A percentile compares a stretch with the other conserved stretches of the same genome.
Evolutionary conservation across 805 yeast species (phyloP).

Genomic region (Saturnispora sanitii): DNA sequence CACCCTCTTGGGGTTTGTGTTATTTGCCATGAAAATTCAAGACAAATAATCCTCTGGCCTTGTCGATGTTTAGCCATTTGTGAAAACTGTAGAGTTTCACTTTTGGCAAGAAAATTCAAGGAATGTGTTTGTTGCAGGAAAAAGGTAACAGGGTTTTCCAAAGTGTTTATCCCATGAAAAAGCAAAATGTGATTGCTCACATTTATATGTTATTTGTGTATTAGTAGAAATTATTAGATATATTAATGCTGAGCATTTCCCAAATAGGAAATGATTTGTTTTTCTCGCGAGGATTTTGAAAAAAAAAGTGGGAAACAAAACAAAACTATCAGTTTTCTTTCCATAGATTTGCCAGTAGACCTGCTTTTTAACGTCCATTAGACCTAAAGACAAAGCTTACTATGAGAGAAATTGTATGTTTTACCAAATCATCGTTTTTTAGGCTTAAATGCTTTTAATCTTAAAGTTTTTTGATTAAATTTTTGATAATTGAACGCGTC

Average conservation of each 20-base stretch:
- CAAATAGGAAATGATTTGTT: neutral
- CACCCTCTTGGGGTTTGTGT: conserved; percentile 49
- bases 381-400: neutral
- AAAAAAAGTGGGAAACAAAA: neutral
- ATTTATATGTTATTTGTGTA: neutral
- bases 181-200: too few species aligned
- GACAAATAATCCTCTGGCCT: conserved; percentile 86
- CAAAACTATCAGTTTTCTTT: neutral
- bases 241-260: conserved; percentile 1
- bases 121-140: conserved; percentile 82
- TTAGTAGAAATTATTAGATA: neutral
- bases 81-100: conserved; percentile 67
- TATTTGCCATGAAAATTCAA: conserved; percentile 63
- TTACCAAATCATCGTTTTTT: neutral
- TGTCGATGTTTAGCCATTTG: conserved; percentile 85
- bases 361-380: neutral
- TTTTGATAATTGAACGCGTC: conserved; percentile 1
- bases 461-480: neutral
- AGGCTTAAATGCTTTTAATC: too few species aligned
- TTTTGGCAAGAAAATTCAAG: conserved; percentile 61
- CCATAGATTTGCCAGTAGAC: neutral
- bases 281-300: neutral
- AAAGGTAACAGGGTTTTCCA: conserved; percentile 57
- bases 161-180: conserved; percentile 43
- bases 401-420: conserved; percentile 10